Evolutionary conservation across 116 monocot species (phyloP).

Genomic region (Posidonia oceanica): DNA sequence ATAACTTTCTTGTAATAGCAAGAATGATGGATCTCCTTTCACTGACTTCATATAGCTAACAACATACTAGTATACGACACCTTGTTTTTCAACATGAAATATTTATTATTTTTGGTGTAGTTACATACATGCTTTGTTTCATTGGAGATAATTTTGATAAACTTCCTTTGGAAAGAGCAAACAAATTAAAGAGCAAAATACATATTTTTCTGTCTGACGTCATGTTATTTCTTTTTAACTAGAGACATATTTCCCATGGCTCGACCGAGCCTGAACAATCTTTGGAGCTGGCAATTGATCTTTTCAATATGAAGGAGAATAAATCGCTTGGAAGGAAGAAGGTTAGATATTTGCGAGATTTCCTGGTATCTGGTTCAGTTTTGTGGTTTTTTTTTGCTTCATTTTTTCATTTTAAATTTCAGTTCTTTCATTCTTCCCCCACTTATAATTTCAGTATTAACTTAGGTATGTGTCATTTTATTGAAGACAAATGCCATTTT

Average conservation of each 20-base stretch:
- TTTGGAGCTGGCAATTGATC: conserved; percentile 61
- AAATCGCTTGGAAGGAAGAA: conserved; percentile 40
- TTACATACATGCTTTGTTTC: too few species aligned
- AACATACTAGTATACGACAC: too few species aligned
- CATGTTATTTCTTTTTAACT: conserved; percentile 2
- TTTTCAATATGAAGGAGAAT: conserved; percentile 27
- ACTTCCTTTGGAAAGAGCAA: neutral
- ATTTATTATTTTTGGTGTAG: too few species aligned
- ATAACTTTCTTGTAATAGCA: too few species aligned
- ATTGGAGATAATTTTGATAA: too few species aligned
- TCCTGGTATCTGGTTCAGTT: conserved; percentile 4
- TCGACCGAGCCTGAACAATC: conserved; percentile 57
- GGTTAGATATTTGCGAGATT: conserved; percentile 22
- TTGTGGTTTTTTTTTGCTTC: neutral
- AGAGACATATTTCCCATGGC: conserved; percentile 10
- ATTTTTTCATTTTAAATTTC: neutral
- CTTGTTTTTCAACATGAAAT: too few species aligned
- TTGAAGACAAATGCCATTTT: neutral
- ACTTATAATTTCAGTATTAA: neutral
- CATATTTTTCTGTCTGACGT: conserved; percentile 4
- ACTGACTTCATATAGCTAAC: too few species aligned
- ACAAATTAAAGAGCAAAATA: too few species aligned
- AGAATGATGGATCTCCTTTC: too few species aligned
- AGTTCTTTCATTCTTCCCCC: neutral
- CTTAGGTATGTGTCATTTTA: neutral